Evolutionary conservation across 2,329 filamentous ascomycete species (phyloP), one percentile per base, ranked within the genome.

Genomic region (Alternaria burnsii): DNA sequence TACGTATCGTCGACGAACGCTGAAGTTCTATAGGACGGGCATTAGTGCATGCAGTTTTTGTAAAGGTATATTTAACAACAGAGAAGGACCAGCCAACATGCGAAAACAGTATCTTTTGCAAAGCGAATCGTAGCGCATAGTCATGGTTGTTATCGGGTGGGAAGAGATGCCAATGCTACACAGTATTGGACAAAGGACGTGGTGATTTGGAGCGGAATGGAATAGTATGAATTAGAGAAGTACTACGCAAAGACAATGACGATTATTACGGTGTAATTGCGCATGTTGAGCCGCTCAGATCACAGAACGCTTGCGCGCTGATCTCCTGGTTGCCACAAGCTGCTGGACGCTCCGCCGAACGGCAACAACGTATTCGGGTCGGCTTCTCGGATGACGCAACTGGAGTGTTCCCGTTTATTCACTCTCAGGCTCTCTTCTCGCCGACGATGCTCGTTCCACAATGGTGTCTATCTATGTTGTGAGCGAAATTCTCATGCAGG

Each of bases 361-460:
- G 44, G 30, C 36, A 40, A 18, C 36, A 40, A 40, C 8, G 36
- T 36, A 10, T 24, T 50, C 20, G 14, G 16, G 14, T 50, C 46
- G 30, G 46, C 46, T 34, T n/a, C 5, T 26, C 20, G 32, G 46
- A 8, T 1, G 46, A 32, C 30, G 46, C 8, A n/a, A 24, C 2
- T 10, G 5, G 12, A 3, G 18, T 22, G 30, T 24, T 48, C 16
- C 28, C 18, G 46, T 34, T 48, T 32, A 12, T 32, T 32, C 10
- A 32, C 12, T 30, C 16, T 20, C 28, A 9, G 9, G 24, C 18
- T 24, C 22, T 41, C 24, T 52, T 11, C 30, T 52, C 47, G 47
- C 47, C 40, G 14, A 24, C 42, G 11, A 58, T 58, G 55, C 30
- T 56, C 24, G 52, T 44, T 30, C 44, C 44, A 56, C 44, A 16